A percentile compares a stretch with the other conserved stretches of the same genome.
These are phyloP conservation scores for Colletotrichum sp. DNA, from an alignment of 2,329 filamentous ascomycete species.

Conservation along the genomic window DNA sequence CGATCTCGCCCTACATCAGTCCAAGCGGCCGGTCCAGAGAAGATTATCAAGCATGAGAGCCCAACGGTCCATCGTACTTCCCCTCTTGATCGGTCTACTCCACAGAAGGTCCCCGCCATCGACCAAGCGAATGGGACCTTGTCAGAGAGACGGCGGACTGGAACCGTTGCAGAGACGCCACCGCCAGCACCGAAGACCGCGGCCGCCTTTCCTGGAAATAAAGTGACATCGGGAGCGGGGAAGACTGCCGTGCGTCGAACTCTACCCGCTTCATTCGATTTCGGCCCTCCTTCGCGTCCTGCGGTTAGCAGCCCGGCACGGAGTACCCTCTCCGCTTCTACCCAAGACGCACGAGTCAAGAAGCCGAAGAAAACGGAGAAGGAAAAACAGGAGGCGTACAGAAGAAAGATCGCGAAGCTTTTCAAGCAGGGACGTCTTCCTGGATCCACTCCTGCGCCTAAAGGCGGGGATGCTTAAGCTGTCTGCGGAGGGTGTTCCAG, in stretches of 20 bases:
- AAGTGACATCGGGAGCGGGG: not conserved
- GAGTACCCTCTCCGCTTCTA: not conserved
- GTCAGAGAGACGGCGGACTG: not conserved
- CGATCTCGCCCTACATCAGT: not conserved
- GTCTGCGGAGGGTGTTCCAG: not conserved
- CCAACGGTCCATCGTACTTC: not conserved
- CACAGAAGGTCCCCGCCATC: not conserved
- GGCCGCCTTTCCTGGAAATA: not conserved
- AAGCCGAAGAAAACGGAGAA: constrained; percentile 9
- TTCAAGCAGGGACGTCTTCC: constrained; percentile 6
- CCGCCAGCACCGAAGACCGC: not conserved
- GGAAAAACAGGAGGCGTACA: not conserved
- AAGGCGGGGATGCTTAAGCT: not conserved
- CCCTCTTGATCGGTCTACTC: not conserved
- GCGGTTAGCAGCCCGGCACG: not conserved
- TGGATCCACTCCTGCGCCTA: not conserved
- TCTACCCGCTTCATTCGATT: not conserved
- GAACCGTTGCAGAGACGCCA: not conserved
- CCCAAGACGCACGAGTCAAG: constrained; percentile 8
- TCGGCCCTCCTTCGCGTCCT: not conserved
- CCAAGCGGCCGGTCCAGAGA: not conserved
- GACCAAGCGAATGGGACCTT: not conserved
- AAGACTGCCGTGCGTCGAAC: not conserved
- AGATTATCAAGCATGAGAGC: not conserved
- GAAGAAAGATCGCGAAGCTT: not conserved